These are phyloP conservation scores for Castanopsis chinensis DNA, from an alignment of 306 rosid genomes.

Conservation along the genomic window DNA sequence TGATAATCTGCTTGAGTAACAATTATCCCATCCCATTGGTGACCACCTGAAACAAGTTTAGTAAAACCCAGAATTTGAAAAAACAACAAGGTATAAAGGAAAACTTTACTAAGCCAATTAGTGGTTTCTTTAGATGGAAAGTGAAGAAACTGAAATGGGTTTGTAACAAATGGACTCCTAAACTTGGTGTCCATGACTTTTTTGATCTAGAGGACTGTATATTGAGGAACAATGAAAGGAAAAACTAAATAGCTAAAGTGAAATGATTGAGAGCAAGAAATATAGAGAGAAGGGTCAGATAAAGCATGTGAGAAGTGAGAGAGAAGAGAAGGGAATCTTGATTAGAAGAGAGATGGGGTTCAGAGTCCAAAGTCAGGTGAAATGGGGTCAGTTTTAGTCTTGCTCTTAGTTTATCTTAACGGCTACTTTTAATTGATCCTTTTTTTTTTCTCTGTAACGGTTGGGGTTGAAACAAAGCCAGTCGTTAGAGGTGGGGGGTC, in stretches of 20 bases:
- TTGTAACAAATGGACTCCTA: constrained; percentile 14
- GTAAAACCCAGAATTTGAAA: constrained; percentile 26
- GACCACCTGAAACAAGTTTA: constrained; percentile 41
- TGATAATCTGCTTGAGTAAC: constrained; percentile 61
- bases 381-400: constrained; percentile 43
- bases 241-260: constrained; percentile 11
- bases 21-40: constrained; percentile 56
- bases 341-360: neutral
- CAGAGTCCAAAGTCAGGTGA: constrained; percentile 18
- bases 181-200: constrained; percentile 51
- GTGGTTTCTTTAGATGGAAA: constrained; percentile 1
- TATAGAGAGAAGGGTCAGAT: constrained; percentile 11
- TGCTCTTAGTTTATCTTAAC: constrained; percentile 45
- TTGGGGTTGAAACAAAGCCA: constrained; percentile 38
- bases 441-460: constrained; percentile 40
- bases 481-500: constrained; percentile 21
- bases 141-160: constrained; percentile 23
- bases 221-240: neutral
- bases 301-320: constrained; percentile 30
- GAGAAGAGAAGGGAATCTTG: neutral
- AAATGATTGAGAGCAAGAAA: neutral
- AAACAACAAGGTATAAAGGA: constrained; percentile 27
- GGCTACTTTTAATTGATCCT: constrained; percentile 57
- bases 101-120: neutral
- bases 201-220: neutral